Conservation (phyloP, 177 flowering plant species). For the Telopea speciosissima region DNA sequence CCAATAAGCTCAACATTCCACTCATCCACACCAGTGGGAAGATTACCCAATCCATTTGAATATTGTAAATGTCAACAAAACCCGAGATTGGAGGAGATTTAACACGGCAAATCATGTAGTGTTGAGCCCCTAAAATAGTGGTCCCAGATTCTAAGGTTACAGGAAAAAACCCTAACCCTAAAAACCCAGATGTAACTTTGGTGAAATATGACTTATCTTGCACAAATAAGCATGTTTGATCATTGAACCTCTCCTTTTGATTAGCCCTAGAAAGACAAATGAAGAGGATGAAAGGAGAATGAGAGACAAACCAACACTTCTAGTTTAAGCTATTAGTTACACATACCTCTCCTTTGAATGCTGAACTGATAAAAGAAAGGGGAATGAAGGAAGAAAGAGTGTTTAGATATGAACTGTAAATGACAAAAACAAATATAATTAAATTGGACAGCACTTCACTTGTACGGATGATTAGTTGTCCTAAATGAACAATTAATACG, state of each 20-base stretch:
- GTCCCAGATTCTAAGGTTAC: slow-evolving; percentile 17
- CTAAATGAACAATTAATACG: no score
- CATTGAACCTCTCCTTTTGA: neutral
- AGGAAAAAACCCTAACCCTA: slow-evolving; percentile 13
- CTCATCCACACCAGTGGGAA: slow-evolving; percentile 15
- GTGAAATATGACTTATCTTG: neutral
- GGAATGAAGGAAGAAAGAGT: no score
- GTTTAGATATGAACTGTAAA: neutral
- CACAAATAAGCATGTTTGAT: neutral
- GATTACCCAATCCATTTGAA: slow-evolving; percentile 3
- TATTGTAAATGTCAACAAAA: slow-evolving; percentile 21
- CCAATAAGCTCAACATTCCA: neutral
- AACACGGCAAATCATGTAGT: slow-evolving; percentile 16
- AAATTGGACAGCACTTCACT: neutral
- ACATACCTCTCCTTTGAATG: no score
- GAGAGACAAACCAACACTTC: neutral
- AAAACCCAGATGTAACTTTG: neutral
- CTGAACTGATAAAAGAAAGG: no score
- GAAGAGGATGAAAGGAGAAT: neutral
- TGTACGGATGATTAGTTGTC: neutral
- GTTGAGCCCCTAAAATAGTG: slow-evolving; percentile 4
- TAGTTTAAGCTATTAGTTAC: no score
- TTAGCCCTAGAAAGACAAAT: neutral
- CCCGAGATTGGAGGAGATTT: slow-evolving; percentile 19
- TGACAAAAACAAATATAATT: neutral